Base-by-base conservation (phyloP, 345 rosid genomes). In the Citropsis articulata region DNA sequence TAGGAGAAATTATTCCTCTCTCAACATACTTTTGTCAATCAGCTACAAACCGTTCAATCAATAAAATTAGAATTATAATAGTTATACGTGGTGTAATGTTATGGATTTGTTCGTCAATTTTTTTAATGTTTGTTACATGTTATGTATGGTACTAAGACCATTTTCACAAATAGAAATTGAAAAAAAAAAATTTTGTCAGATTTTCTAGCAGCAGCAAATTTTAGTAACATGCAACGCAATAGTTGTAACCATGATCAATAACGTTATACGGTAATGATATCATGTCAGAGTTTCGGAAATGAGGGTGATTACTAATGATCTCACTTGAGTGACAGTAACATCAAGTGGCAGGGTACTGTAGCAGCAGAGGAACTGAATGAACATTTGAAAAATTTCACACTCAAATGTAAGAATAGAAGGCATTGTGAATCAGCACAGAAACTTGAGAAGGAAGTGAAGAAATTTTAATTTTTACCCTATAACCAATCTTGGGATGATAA, bases 321-420 rank as follows among this genome's bases (percentile, higher is more conserved):
- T 75, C 10, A 31, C 78, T 48, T 33, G 70, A 28, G 78, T 48
- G 28, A 75, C 71, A 45, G 45, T 27, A 9, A 60, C 77, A 75
- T 75, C 64, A 5, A 75, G 21, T n/a, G 77, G 77, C 2, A 73
- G 38, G n/a, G 77, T 74, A 28, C 77, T 74, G 63, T 74, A 74
- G 69, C 77, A 42, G 77, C 77, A 74, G 8, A 74, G 19, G 38
- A 74, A 42, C 40, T 74, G 77, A 42, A 74, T 57, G 62, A 74
- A 14, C 14, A 68, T 38, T 60, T 74, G 40, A 42, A 62, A 22
- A 61, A 16, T 66, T 27, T 56, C 40, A 7, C 2, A 12, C 21
- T 42, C 48, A 42, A 42, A 42, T 42, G 25, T 24, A n/a, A 35
- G 69, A 1, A 62, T 9, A 42, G 13, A 42, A 2, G 14, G 14